Conservation (phyloP, 2,329 filamentous ascomycete species). For the Juglanconis juglandina region DNA sequence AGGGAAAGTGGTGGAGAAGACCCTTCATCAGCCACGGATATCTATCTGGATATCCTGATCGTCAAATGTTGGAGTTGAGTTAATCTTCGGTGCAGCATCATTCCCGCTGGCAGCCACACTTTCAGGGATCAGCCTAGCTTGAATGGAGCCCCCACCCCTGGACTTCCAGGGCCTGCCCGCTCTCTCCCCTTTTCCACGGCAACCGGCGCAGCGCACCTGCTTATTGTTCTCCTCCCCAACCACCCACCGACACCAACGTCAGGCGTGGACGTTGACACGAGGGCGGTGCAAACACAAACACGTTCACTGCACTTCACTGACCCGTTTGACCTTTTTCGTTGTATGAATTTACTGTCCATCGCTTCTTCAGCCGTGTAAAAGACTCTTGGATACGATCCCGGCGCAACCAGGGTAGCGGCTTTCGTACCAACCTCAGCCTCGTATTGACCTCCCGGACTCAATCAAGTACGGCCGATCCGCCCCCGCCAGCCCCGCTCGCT, state of each 20-base stretch:
- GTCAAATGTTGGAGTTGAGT: no score
- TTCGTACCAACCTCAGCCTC: constrained; percentile 9
- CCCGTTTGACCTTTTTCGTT: background rate
- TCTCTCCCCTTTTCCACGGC: constrained; percentile 12
- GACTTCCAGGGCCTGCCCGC: background rate
- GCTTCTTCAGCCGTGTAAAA: background rate
- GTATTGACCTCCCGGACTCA: constrained; percentile 10
- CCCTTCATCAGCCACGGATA: no score
- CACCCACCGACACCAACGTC: constrained; percentile 9
- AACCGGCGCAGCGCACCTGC: constrained; percentile 8
- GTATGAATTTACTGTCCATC: background rate
- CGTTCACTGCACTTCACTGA: background rate
- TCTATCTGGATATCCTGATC: no score
- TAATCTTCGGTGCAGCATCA: background rate
- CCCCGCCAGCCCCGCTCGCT: constrained; percentile 3
- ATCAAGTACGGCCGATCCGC: background rate
- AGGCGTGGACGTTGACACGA: constrained; percentile 5
- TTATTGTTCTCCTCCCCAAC: constrained; percentile 4
- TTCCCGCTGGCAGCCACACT: constrained; percentile 2
- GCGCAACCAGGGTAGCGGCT: background rate
- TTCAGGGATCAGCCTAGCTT: background rate
- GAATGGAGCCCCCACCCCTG: background rate
- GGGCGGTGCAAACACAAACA: background rate
- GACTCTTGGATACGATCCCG: background rate
- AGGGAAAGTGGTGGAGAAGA: no score